Conservation (phyloP, 2,329 filamentous ascomycete species). For the Xylariaceae sp. region DNA sequence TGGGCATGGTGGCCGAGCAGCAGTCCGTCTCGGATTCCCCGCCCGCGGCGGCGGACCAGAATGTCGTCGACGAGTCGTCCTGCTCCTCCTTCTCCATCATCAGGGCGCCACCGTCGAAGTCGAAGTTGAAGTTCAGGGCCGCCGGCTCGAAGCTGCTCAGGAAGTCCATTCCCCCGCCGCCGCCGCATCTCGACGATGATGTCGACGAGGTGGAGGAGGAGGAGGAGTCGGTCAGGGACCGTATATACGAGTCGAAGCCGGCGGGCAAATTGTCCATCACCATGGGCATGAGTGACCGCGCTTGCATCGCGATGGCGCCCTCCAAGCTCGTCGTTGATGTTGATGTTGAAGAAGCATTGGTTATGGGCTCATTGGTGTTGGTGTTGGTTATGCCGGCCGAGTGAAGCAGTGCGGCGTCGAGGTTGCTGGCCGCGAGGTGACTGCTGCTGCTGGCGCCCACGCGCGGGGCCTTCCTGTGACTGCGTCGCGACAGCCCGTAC, state of each 20-base stretch:
- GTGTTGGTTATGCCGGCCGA: too few species aligned
- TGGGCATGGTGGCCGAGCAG: too few species aligned
- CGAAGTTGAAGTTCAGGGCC: too few species aligned
- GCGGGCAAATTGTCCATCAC: neutral
- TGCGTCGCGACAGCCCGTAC: constrained; percentile 7
- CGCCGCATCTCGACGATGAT: too few species aligned
- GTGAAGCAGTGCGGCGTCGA: neutral
- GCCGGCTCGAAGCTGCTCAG: neutral
- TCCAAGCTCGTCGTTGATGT: neutral
- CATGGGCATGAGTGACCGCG: neutral
- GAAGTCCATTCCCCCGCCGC: neutral
- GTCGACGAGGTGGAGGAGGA: too few species aligned
- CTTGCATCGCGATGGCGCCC: neutral
- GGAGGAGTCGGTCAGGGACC: neutral
- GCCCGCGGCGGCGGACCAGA: too few species aligned
- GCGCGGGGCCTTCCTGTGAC: constrained; percentile 2
- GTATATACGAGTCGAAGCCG: neutral
- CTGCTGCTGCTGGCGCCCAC: neutral
- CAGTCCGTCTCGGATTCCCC: too few species aligned
- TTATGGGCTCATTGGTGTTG: too few species aligned
- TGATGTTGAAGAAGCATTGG: neutral
- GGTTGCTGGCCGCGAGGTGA: neutral
- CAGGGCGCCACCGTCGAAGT: too few species aligned
- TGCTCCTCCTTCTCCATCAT: too few species aligned
- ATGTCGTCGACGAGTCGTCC: neutral